phyloP scores from a whole-genome alignment of 306 rosid genomes.

The Trifolium dubium region DNA sequence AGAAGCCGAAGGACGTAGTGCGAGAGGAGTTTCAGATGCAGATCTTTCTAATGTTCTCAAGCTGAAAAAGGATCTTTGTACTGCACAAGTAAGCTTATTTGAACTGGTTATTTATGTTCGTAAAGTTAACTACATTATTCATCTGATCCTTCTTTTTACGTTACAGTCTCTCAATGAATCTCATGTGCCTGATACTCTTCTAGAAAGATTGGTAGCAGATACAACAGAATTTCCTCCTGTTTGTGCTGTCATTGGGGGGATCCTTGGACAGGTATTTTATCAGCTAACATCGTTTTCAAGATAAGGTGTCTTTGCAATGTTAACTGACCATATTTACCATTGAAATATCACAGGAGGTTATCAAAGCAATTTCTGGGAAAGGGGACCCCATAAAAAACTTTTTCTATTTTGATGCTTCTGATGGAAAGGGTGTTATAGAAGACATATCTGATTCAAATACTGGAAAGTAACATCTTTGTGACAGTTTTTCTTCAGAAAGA shows the following conservation, averaged over 20 bases:
- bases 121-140: background rate
- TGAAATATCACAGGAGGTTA: slow-evolving; percentile 72
- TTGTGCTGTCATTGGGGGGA: slow-evolving; percentile 89
- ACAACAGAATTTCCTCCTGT: slow-evolving; percentile 90
- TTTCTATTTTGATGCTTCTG: slow-evolving; percentile 82
- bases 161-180: slow-evolving; percentile 77
- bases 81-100: slow-evolving; percentile 61
- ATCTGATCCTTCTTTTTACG: slow-evolving; percentile 32
- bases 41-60: slow-evolving; percentile 77
- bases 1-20: slow-evolving; percentile 72
- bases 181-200: slow-evolving; percentile 66
- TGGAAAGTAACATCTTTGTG: slow-evolving; percentile 24
- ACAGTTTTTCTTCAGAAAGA: background rate
- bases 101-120: slow-evolving; percentile 17
- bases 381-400: slow-evolving; percentile 85
- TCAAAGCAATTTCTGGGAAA: slow-evolving; percentile 91
- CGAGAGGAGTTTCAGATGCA: slow-evolving; percentile 62
- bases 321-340: slow-evolving; percentile 9
- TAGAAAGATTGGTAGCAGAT: slow-evolving; percentile 71
- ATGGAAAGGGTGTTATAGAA: slow-evolving; percentile 89
- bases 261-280: slow-evolving; percentile 85
- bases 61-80: slow-evolving; percentile 74
- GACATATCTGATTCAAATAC: slow-evolving; percentile 55
- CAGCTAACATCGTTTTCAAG: background rate
- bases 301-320: background rate